Conservation (phyloP, 345 rosid species). For the Sonneratia caseolaris region DNA sequence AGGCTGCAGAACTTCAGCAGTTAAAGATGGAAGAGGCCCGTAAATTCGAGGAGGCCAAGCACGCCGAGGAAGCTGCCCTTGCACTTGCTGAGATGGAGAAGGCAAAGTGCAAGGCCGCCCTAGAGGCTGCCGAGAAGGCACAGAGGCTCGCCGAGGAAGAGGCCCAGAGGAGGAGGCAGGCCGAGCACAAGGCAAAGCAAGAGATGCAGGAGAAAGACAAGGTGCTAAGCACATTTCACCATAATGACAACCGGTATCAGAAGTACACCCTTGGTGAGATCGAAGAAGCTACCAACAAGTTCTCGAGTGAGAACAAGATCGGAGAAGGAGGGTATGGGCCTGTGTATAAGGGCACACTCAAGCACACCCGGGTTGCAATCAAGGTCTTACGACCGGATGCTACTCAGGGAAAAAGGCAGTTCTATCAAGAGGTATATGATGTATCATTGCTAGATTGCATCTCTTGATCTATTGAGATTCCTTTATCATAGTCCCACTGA, state of each 20-base stretch:
- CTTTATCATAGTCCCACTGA: no score
- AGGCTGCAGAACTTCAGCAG: slow-evolving; percentile 67
- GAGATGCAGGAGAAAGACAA: slow-evolving; percentile 69
- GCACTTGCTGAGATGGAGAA: slow-evolving; percentile 77
- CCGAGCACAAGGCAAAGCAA: slow-evolving; percentile 57
- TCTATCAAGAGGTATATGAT: slow-evolving; percentile 68
- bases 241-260: slow-evolving; percentile 55
- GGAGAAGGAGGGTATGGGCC: slow-evolving; percentile 99
- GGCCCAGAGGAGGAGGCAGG: slow-evolving; percentile 52
- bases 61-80: slow-evolving; percentile 68
- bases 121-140: slow-evolving; percentile 77
- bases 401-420: slow-evolving; percentile 81
- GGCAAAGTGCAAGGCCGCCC: slow-evolving; percentile 72
- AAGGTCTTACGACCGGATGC: slow-evolving; percentile 86
- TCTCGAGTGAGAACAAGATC: slow-evolving; percentile 39
- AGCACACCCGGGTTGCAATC: slow-evolving; percentile 85
- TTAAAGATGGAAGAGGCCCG: slow-evolving; percentile 66
- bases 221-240: slow-evolving; percentile 49
- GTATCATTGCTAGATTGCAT: not conserved
- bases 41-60: slow-evolving; percentile 58
- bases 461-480: not conserved
- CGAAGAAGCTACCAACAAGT: slow-evolving; percentile 57
- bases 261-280: slow-evolving; percentile 71
- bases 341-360: slow-evolving; percentile 71
- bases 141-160: slow-evolving; percentile 63